Conservation (phyloP, 1,284 basidiomycete species). For the Farysia itapuensis region DNA sequence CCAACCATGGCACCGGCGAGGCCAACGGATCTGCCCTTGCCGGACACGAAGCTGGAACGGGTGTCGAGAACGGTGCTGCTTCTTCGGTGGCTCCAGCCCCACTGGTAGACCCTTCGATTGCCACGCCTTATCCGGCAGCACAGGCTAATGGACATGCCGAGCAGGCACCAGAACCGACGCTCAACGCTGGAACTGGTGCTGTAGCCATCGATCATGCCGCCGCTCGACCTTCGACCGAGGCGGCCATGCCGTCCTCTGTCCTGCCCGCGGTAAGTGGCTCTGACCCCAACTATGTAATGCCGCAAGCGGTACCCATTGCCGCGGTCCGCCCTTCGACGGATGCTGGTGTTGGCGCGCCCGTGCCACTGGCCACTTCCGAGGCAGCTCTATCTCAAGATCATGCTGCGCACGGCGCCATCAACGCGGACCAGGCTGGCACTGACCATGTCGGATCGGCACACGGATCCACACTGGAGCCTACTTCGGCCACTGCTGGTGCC, state of each 20-base stretch:
- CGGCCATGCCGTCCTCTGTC: neutral
- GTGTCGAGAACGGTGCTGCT: slow-evolving; percentile 17
- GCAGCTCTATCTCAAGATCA: too few species aligned
- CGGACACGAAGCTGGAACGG: slow-evolving; percentile 2
- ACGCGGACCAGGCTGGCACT: slow-evolving; percentile 16
- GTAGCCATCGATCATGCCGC: slow-evolving; percentile 13
- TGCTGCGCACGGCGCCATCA: slow-evolving; percentile 8
- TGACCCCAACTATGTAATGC: too few species aligned
- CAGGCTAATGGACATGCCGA: slow-evolving; percentile 12
- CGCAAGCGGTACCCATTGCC: neutral
- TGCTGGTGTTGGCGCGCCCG: too few species aligned
- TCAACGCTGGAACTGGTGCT: slow-evolving; percentile 27
- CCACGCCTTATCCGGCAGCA: slow-evolving; percentile 7
- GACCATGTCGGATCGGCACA: slow-evolving; percentile 5
- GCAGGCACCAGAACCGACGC: slow-evolving; percentile 8
- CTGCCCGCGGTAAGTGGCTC: too few species aligned
- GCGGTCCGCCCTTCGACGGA: too few species aligned
- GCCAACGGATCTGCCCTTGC: slow-evolving; percentile 8
- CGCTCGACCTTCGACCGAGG: slow-evolving; percentile 6
- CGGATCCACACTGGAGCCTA: slow-evolving; percentile 6
- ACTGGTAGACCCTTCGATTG: slow-evolving; percentile 23
- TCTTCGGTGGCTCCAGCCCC: slow-evolving; percentile 12
- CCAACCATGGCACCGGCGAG: slow-evolving; percentile 13
- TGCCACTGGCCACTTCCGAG: too few species aligned
- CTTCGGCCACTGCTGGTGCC: slow-evolving; percentile 5